These are phyloP conservation scores for Aspergillus pseudoviridinutans DNA, from an alignment of 2,329 filamentous ascomycete species.

Conservation along the genomic window DNA sequence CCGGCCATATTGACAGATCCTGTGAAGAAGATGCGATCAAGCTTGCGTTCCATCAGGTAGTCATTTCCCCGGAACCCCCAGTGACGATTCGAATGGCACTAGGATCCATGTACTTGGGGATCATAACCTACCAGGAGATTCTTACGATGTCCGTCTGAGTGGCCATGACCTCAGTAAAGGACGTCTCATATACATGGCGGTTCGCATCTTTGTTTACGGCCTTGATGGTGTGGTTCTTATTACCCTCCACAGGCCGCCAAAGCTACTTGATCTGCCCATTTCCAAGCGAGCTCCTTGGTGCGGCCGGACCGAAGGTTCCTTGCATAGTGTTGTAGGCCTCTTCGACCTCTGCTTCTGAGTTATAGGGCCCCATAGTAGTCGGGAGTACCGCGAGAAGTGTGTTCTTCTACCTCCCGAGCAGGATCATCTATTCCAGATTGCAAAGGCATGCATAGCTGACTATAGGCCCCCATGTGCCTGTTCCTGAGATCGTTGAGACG, in stretches of 20 bases:
- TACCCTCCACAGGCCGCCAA: slow-evolving; percentile 43
- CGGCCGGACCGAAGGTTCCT: slow-evolving; percentile 26
- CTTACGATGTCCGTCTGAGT: slow-evolving; percentile 38
- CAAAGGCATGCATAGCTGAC: not conserved
- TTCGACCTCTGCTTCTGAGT: slow-evolving; percentile 1
- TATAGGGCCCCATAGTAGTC: not conserved
- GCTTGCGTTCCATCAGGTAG: slow-evolving; percentile 36
- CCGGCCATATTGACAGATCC: slow-evolving; percentile 39
- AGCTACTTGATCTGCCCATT: slow-evolving; percentile 41
- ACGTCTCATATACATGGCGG: slow-evolving; percentile 32
- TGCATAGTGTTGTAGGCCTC: slow-evolving; percentile 10
- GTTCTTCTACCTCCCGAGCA: not conserved
- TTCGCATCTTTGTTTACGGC: slow-evolving; percentile 35
- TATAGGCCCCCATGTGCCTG: not conserved
- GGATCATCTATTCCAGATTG: not conserved
- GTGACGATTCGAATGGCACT: slow-evolving; percentile 34
- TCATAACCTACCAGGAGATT: slow-evolving; percentile 36
- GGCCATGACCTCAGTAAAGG: slow-evolving; percentile 27
- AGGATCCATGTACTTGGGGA: slow-evolving; percentile 42
- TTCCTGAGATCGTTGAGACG: not conserved
- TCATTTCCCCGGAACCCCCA: slow-evolving; percentile 35
- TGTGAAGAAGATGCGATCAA: slow-evolving; percentile 47
- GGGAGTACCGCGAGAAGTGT: not conserved
- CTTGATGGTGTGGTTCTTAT: slow-evolving; percentile 29
- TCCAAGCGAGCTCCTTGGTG: slow-evolving; percentile 38